Evolutionary conservation across 805 yeast species (phyloP).

Genomic region (Yarrowia sp.): DNA sequence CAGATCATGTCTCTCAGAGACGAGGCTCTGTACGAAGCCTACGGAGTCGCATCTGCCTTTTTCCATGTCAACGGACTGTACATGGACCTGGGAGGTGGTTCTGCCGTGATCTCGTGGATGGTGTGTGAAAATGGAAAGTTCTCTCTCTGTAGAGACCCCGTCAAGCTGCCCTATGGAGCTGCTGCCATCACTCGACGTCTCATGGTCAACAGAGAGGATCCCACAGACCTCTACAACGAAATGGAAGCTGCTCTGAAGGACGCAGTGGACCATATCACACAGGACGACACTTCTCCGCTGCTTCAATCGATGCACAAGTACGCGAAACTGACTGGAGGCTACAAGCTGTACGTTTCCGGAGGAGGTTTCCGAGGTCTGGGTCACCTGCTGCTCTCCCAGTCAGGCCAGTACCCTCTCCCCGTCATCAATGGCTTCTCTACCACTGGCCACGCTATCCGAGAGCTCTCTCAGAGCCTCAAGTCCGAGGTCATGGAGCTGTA

Average conservation of each 20-base stretch:
- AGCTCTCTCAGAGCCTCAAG: constrained; percentile 45
- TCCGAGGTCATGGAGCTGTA: constrained; percentile 50
- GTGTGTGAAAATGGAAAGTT: constrained; percentile 63
- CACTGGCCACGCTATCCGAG: constrained; percentile 60
- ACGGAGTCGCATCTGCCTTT: constrained; percentile 77
- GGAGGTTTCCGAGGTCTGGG: constrained; percentile 79
- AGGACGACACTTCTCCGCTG: constrained; percentile 55
- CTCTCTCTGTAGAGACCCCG: constrained; percentile 62
- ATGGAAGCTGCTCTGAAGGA: constrained; percentile 59
- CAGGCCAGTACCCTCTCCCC: constrained; percentile 68
- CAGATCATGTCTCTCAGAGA: constrained; percentile 64
- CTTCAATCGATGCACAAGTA: constrained; percentile 52
- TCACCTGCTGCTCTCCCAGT: constrained; percentile 60
- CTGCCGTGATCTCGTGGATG: constrained; percentile 74
- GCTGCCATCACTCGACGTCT: constrained; percentile 68
- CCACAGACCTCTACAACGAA: constrained; percentile 59
- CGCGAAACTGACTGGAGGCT: constrained; percentile 65
- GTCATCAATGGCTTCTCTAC: constrained; percentile 74
- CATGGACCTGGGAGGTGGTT: constrained; percentile 78
- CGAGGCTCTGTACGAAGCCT: constrained; percentile 72
- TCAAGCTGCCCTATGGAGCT: constrained; percentile 76
- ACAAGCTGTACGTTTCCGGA: constrained; percentile 70
- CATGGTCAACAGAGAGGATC: constrained; percentile 55
- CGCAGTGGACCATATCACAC: constrained; percentile 59
- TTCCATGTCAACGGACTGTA: constrained; percentile 70